A percentile compares a stretch with the other conserved stretches of the same genome.
These are phyloP conservation scores for Tremellales sp. DNA, from an alignment of 1,284 basidiomycete genomes.

Conservation along the genomic window DNA sequence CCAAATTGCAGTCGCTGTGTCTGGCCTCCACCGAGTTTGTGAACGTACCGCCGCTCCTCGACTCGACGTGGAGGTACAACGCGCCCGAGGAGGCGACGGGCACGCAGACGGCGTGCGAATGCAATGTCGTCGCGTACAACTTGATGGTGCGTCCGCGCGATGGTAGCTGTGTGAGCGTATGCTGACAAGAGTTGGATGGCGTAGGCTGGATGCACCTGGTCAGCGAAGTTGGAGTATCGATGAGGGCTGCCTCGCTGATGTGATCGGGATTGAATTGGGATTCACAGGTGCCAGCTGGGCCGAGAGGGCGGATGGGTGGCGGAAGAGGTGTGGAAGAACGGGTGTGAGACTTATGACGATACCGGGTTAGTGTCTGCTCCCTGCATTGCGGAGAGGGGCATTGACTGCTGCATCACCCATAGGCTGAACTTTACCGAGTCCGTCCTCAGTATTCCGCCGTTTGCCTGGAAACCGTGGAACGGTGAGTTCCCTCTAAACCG, in stretches of 20 bases:
- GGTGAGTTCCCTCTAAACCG: conserved; percentile 2
- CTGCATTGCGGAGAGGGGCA: not conserved
- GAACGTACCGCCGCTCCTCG: conserved; percentile 29
- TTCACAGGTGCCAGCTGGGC: conserved; percentile 7
- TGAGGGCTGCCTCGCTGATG: not conserved
- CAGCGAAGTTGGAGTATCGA: not conserved
- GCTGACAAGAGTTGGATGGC: not conserved
- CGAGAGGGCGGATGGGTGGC: not conserved
- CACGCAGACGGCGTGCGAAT: conserved; percentile 19
- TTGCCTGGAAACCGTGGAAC: conserved; percentile 10
- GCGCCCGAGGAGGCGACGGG: conserved; percentile 5
- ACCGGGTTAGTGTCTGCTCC: conserved; percentile 2
- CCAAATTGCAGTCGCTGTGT: conserved; percentile 32
- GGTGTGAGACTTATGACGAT: conserved; percentile 1
- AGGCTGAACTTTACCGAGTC: conserved; percentile 11
- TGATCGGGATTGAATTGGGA: not conserved
- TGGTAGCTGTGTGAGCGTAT: too few relatives aligned
- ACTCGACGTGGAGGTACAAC: conserved; percentile 23
- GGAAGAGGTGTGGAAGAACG: conserved; percentile 3
- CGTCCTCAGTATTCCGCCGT: conserved; percentile 7
- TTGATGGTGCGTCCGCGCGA: conserved; percentile 11
- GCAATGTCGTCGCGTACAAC: conserved; percentile 15
- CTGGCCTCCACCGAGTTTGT: conserved; percentile 14
- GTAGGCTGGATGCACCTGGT: conserved; percentile 12
- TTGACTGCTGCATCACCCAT: not conserved